Evolutionary conservation across 352 stramenopile species (phyloP).

Genomic region (Globisporangium alternatum): DNA sequence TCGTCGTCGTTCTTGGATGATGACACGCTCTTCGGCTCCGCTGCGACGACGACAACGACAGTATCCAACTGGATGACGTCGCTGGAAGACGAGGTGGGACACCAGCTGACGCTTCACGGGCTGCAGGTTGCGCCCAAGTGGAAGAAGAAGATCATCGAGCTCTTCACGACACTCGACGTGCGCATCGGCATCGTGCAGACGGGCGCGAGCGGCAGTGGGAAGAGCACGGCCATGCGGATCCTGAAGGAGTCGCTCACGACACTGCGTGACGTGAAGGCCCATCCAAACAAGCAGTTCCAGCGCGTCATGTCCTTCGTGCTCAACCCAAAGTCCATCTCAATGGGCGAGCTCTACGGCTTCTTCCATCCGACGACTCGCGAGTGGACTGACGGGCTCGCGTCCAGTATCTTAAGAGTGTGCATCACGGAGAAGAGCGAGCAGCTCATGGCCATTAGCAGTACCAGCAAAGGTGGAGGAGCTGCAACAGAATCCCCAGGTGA

Average conservation of each 20-base stretch:
- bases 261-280: constrained; percentile 40
- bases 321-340: constrained; percentile 81
- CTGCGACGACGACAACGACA: constrained; percentile 10
- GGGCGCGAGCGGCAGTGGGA: constrained; percentile 67
- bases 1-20: neutral
- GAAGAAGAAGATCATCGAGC: constrained; percentile 86
- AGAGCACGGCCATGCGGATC: constrained; percentile 48
- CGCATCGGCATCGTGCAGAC: constrained; percentile 86
- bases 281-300: constrained; percentile 56
- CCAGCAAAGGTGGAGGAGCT: constrained; percentile 9
- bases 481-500: constrained; percentile 13
- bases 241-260: constrained; percentile 49
- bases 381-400: constrained; percentile 81
- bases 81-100: constrained; percentile 74
- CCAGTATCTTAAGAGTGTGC: constrained; percentile 66
- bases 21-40: neutral
- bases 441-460: constrained; percentile 24
- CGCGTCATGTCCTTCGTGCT: constrained; percentile 52
- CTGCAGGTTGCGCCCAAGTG: constrained; percentile 71
- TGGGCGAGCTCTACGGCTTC: constrained; percentile 82
- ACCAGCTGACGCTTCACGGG: constrained; percentile 58
- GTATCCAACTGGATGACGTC: constrained; percentile 37
- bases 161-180: constrained; percentile 92
- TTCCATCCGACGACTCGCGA: constrained; percentile 82
- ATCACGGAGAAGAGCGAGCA: constrained; percentile 69